Base-by-base conservation (phyloP, 352 stramenopile species). In the Phytophthora pistaciae region DNA sequence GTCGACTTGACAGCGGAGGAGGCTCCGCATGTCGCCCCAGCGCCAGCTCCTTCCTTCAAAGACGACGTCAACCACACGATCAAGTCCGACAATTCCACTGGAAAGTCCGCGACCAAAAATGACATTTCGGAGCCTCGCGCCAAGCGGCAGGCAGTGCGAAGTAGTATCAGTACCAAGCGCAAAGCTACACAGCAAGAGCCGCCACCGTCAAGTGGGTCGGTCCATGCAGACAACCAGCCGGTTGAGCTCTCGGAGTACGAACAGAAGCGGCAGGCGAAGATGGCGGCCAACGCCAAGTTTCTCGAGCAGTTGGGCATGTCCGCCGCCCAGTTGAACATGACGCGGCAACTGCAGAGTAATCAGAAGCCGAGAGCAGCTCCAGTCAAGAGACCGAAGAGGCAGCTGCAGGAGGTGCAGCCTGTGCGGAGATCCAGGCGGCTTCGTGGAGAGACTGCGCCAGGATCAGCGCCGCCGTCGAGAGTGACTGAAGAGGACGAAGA, bases 261-360 rank as follows among this genome's bases (percentile, higher is more conserved):
- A 53, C 61, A 57, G 50, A 86, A 87, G 61, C 75, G 82, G 2
- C 57, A 64, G 23, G 63, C 36, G 44, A 78, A 71, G 23, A 81
- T 90, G 57, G 79, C 72, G 13, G 68, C 64, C 33, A 90, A 90
- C 61, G 77, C 74, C 25, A 70, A 72, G 48, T 87, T 88, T 59
- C 57, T 88, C 18, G 52, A 75, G 48, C 59, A 85, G 36, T 46
- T 91, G 33, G 82, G 79, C n/a, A 72, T 90, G 52, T 61, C 56
- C 21, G 65, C 60, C 23, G 48, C 64, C 5, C 68, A 80, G 38
- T 64, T 82, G 40, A 58, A 72, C 3, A 55, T 78, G 33, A 67
- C 53, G 1, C 25, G n/a, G 40, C 49, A 76, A 56, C 33, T 70
- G 52, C 62, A 75, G 27, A 31, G n/a, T 29, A 18, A 63, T 0